phyloP scores from a whole-genome alignment of 1,284 basidiomycete genomes.

The Boletus holoroseus region DNA sequence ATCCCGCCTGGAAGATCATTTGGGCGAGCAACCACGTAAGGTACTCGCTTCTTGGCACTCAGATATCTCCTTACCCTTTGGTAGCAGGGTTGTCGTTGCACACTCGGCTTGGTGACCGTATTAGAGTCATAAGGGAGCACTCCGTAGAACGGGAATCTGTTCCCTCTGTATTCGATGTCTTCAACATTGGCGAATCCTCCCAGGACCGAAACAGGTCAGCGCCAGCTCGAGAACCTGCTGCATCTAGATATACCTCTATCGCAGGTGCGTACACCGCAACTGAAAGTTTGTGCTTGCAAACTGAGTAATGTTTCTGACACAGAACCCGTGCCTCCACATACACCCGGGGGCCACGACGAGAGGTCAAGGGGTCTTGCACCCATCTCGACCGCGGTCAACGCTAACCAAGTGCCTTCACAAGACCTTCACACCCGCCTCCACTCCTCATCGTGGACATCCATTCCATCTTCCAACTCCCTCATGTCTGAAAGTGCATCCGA shows the following conservation, averaged over 20 bases:
- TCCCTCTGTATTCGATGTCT: constrained; percentile 30
- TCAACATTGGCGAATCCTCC: constrained; percentile 22
- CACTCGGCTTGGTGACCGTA: constrained; percentile 10
- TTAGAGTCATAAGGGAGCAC: constrained; percentile 23
- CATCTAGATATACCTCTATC: constrained; percentile 10
- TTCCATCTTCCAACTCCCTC: constrained; percentile 39
- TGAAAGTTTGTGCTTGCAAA: not conserved
- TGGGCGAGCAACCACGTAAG: constrained; percentile 13
- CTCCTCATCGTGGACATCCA: constrained; percentile 27
- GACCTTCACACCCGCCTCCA: constrained; percentile 22
- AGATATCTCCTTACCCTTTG: not conserved
- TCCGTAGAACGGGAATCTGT: constrained; percentile 21
- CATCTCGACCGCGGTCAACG: constrained; percentile 7
- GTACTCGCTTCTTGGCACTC: not conserved
- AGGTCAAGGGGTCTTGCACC: constrained; percentile 20
- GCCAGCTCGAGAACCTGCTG: constrained; percentile 7
- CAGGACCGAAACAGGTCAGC: constrained; percentile 18
- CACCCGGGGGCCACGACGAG: constrained; percentile 9
- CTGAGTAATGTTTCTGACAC: constrained; percentile 8
- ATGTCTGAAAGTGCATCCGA: constrained; percentile 42
- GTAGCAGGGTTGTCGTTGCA: constrained; percentile 5
- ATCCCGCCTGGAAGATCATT: constrained; percentile 9
- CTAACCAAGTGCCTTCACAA: constrained; percentile 12
- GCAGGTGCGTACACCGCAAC: constrained; percentile 14
- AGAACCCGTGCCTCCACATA: constrained; percentile 20